Evolutionary conservation across 202 grass and related monocot genomes (phyloP).

Genomic region (Cymbopogon flexuosus): DNA sequence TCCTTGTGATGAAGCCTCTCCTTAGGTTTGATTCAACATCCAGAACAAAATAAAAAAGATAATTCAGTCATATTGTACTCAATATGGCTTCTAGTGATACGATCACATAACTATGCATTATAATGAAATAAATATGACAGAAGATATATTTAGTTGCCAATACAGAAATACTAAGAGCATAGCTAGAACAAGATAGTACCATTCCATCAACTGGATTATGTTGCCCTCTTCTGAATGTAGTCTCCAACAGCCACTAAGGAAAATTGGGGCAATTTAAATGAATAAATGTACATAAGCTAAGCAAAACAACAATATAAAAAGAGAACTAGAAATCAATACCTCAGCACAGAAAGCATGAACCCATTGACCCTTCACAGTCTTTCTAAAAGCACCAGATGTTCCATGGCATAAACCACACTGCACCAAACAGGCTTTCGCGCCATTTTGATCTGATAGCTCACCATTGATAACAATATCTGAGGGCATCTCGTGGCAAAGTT

Average conservation of each 20-base stretch:
- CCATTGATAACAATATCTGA: slow-evolving; percentile 25
- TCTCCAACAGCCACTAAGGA: slow-evolving; percentile 85
- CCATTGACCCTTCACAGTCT: slow-evolving; percentile 71
- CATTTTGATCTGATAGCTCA: slow-evolving; percentile 42
- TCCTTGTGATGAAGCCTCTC: slow-evolving; percentile 60
- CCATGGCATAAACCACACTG: slow-evolving; percentile 75
- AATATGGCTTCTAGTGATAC: not conserved
- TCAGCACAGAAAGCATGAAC: slow-evolving; percentile 97
- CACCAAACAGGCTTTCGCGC: slow-evolving; percentile 34
- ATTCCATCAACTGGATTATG: slow-evolving; percentile 59
- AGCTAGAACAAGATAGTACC: slow-evolving; percentile 45
- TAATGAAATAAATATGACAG: not conserved
- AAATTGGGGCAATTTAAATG: slow-evolving; percentile 16
- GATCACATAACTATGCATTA: not conserved
- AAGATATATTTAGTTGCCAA: not conserved
- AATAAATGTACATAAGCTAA: not conserved
- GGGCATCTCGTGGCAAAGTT: slow-evolving; percentile 61
- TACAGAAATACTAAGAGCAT: not conserved
- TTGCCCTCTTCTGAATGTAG: slow-evolving; percentile 74
- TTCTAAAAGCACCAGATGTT: slow-evolving; percentile 72
- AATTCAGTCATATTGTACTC: slow-evolving; percentile 8
- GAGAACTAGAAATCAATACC: slow-evolving; percentile 38
- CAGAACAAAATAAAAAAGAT: slow-evolving; percentile 27
- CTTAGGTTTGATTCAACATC: slow-evolving; percentile 41
- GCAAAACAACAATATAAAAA: not conserved